Evolutionary conservation across 2,329 filamentous ascomycete species (phyloP), one percentile per base, ranked within the genome.

Genomic region (Sclerotinia minor): DNA sequence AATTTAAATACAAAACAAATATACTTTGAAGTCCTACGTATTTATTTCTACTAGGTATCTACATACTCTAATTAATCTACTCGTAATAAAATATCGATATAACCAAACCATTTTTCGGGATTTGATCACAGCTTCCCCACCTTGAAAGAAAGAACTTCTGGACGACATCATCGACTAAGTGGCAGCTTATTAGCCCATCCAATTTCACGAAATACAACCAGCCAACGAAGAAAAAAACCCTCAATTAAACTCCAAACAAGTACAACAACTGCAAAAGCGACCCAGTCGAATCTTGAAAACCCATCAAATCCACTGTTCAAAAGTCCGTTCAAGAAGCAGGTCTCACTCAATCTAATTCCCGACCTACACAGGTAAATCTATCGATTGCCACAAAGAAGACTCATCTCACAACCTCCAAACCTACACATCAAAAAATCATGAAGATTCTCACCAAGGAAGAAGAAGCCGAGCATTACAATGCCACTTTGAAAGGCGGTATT

Each of bases 401-500:
- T 35, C 45, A 2, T 29, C 24, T 26, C 21, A 52, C 5, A 24
- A 35, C 21, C 26, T 2, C 19, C 26, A 24, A n/a, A 15, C 19
- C 17, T 21, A 38, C 64, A 65, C 41, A 61, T 41, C 21, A 41
- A 15, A 15, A 41, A 41, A 73, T n/a, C 19, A 99, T 98, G 95
- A 98, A 97, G 89, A 84, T 98, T 77, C 85, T 98, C 78, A 96
- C 91, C 75, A 92, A 94, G 79, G 92, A 97, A 86, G 92, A 97
- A 82, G 94, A 97, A 81, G 79, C 84, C 69, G 91, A 86, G 65
- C 94, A 97, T 85, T 97, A 96, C 86, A 81, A 83, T 78, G 83
- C 85, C 69, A 95, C 96, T 70, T 77, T 98, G 73, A 89, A 87
- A 78, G 94, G 93, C 73, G 94, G 95, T 74, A 76, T 87, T 71